Percentiles rank a stretch among this genome's conserved stretches.
These are phyloP conservation scores for Glycine latifolia DNA, from an alignment of 306 rosid genomes.

Conservation along the genomic window DNA sequence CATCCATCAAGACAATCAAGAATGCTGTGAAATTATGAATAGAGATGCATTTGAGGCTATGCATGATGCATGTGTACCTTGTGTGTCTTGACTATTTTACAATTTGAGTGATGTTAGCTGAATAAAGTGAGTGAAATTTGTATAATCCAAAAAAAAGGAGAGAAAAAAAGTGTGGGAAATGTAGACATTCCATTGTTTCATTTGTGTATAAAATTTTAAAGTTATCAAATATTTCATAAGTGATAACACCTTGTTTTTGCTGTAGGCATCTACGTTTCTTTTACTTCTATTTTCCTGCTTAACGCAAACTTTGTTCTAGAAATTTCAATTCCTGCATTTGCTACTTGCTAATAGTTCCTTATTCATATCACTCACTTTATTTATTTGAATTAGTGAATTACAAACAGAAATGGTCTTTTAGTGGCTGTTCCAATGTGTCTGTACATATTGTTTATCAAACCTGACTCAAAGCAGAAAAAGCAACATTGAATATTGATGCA, in stretches of 20 bases:
- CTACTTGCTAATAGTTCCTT: not conserved
- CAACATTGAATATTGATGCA: no score
- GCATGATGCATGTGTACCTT: slow-evolving; percentile 13
- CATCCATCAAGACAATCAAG: slow-evolving; percentile 76
- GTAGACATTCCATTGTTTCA: slow-evolving; percentile 48
- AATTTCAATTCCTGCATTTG: not conserved
- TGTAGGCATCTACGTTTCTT: slow-evolving; percentile 29
- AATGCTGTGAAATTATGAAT: slow-evolving; percentile 67
- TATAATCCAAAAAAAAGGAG: slow-evolving; percentile 9
- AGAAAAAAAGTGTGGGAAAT: slow-evolving; percentile 42
- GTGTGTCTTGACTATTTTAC: slow-evolving; percentile 22
- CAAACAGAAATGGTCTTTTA: slow-evolving; percentile 13
- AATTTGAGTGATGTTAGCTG: slow-evolving; percentile 47
- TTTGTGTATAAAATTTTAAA: slow-evolving; percentile 53
- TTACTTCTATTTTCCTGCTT: slow-evolving; percentile 11
- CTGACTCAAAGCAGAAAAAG: not conserved
- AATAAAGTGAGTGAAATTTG: slow-evolving; percentile 50
- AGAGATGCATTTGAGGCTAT: slow-evolving; percentile 6
- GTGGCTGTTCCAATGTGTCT: not conserved
- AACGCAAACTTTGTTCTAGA: not conserved
- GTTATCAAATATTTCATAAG: slow-evolving; percentile 43
- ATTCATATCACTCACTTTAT: not conserved
- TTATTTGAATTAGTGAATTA: not conserved
- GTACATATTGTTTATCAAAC: not conserved
- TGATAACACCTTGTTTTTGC: slow-evolving; percentile 59